Conservation (phyloP, 192 early-diverging fungal species). For the Gryganskiella cystojenkinii region DNA sequence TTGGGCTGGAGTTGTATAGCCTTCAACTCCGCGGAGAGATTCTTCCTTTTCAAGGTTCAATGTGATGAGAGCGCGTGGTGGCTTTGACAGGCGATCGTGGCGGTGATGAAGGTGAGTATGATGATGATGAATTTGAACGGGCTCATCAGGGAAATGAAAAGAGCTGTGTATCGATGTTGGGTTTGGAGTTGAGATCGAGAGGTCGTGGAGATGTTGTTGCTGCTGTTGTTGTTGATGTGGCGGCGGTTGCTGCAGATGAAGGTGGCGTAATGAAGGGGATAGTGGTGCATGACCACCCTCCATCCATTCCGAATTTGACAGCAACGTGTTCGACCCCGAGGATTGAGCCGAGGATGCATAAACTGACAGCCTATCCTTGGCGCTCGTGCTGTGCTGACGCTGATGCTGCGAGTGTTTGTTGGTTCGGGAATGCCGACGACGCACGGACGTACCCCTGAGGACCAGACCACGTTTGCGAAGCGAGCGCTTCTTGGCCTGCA, state of each 20-base stretch:
- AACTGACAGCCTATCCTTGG: too few relatives aligned
- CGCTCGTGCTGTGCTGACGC: too few relatives aligned
- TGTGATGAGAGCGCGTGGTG: slow-evolving; percentile 2
- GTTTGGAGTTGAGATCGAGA: too few relatives aligned
- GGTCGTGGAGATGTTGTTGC: too few relatives aligned
- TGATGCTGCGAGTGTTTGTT: slow-evolving; percentile 2
- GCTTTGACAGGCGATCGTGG: slow-evolving; percentile 12
- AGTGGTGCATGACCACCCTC: too few relatives aligned
- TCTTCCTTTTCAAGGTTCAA: slow-evolving; percentile 4
- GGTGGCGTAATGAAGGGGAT: slow-evolving; percentile 1
- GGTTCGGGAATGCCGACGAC: slow-evolving; percentile 5
- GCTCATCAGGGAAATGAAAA: not conserved
- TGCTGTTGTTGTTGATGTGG: too few relatives aligned
- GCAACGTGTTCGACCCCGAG: too few relatives aligned
- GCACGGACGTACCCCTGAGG: slow-evolving; percentile 4
- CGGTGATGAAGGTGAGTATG: not conserved
- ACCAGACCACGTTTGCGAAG: slow-evolving; percentile 12
- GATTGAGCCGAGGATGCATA: too few relatives aligned
- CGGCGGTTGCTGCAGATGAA: too few relatives aligned
- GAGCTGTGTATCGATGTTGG: not conserved
- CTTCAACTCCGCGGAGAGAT: not conserved
- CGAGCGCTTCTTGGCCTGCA: slow-evolving; percentile 35
- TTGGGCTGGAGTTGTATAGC: too few relatives aligned
- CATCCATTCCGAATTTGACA: not conserved
- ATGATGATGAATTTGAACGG: not conserved